Evolutionary conservation across 768 basidiomycete species (phyloP).

Genomic region (Neoboletus magnificus): DNA sequence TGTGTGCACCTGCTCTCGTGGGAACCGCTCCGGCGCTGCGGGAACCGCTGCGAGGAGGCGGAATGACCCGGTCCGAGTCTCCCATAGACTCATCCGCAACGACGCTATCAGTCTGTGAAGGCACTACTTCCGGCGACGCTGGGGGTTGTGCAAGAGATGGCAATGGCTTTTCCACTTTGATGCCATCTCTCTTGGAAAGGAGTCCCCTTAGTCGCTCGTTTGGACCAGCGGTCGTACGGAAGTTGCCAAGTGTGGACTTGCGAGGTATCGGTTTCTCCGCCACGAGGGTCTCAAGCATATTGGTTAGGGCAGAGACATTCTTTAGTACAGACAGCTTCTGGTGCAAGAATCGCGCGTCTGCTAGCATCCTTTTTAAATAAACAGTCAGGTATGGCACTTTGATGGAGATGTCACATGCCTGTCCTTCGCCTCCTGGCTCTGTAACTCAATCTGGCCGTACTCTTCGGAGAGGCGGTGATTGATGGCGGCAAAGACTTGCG

Average conservation of each 20-base stretch:
- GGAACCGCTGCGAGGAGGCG: slow-evolving; percentile 23
- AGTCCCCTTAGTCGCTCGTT: slow-evolving; percentile 40
- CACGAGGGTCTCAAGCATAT: slow-evolving; percentile 83
- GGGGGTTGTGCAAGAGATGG: slow-evolving; percentile 27
- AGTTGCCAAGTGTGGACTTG: slow-evolving; percentile 26
- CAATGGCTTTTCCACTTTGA: slow-evolving; percentile 27
- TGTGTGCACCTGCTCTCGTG: slow-evolving; percentile 3
- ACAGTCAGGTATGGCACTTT: slow-evolving; percentile 14
- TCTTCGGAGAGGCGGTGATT: slow-evolving; percentile 88
- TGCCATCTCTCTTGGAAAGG: slow-evolving; percentile 29
- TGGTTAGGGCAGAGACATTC: slow-evolving; percentile 66
- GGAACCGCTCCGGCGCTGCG: slow-evolving; percentile 6
- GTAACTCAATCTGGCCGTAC: slow-evolving; percentile 78
- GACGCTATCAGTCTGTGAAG: slow-evolving; percentile 13
- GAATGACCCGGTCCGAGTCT: slow-evolving; percentile 18
- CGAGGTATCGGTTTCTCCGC: slow-evolving; percentile 68
- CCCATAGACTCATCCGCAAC: slow-evolving; percentile 11
- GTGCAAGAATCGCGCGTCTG: slow-evolving; percentile 75
- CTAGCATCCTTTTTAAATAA: slow-evolving; percentile 57
- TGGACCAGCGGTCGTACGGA: slow-evolving; percentile 22
- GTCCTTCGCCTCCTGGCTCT: slow-evolving; percentile 78
- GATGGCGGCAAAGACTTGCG: slow-evolving; percentile 90
- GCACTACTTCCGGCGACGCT: background rate
- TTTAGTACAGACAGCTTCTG: slow-evolving; percentile 72
- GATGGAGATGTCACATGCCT: slow-evolving; percentile 46